A percentile compares a stretch with the other conserved stretches of the same genome.
Conservation (phyloP, 1,139 yeast species). For the Tardiomyces blankii region DNA sequence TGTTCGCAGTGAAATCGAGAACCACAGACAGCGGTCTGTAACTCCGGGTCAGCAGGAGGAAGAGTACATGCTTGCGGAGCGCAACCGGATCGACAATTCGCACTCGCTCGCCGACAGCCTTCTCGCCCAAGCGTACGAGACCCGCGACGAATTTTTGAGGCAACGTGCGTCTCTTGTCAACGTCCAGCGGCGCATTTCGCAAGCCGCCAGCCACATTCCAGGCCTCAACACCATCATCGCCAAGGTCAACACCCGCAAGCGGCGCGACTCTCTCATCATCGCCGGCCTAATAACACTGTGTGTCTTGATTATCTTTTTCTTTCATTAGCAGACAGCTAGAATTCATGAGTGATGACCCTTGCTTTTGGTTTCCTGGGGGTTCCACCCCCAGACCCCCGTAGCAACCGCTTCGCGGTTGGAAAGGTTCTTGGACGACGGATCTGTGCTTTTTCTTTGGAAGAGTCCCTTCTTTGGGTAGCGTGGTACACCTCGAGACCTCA, state of each 20-base stretch:
- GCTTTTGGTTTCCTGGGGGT: neutral
- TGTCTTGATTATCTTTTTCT: slow-evolving; percentile 55
- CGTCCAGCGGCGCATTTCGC: slow-evolving; percentile 55
- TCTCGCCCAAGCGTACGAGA: slow-evolving; percentile 73
- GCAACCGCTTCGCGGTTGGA: too few relatives aligned
- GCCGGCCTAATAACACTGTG: slow-evolving; percentile 66
- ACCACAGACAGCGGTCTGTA: slow-evolving; percentile 36
- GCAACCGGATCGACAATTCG: slow-evolving; percentile 60
- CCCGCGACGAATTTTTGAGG: slow-evolving; percentile 70
- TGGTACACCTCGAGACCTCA: too few relatives aligned
- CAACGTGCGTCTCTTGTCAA: slow-evolving; percentile 57
- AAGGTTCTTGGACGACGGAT: too few relatives aligned
- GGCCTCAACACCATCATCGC: slow-evolving; percentile 69
- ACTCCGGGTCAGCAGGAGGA: slow-evolving; percentile 31
- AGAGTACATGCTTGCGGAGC: slow-evolving; percentile 70
- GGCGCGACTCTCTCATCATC: slow-evolving; percentile 77
- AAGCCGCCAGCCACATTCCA: slow-evolving; percentile 59
- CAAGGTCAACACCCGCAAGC: slow-evolving; percentile 78
- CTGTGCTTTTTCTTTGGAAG: too few relatives aligned
- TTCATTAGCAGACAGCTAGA: slow-evolving; percentile 22
- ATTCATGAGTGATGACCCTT: neutral
- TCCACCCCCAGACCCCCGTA: too few relatives aligned
- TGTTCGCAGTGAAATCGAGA: slow-evolving; percentile 68
- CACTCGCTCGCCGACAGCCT: slow-evolving; percentile 70
- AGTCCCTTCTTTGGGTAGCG: too few relatives aligned